Base-by-base conservation (phyloP, 2,329 filamentous ascomycete genomes). In the Pseudopithomyces chartarum region DNA sequence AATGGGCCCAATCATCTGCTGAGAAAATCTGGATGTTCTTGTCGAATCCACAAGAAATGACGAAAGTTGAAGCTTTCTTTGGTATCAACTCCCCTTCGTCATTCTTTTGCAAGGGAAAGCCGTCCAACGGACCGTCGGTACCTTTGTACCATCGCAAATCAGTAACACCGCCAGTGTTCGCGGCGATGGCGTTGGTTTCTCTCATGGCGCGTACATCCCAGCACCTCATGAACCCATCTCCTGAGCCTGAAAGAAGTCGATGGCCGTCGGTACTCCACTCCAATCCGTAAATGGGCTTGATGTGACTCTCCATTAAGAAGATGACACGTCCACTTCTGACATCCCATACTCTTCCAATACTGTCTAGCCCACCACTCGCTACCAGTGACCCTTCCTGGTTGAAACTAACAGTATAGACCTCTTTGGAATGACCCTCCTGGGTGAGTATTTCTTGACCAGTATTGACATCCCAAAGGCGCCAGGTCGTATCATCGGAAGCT, bases 131-230 rank as follows among this genome's bases (percentile, higher is more conserved):
- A 49, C 91, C 90, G 71, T 97, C 93, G 1, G 85, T 80, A 2
- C 95, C 94, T 75, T 95, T 96, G 80, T 90, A 98, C 92, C 95
- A 98, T 60, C 92, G 84, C 61, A 99, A 79, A 74, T 99, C 95
- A 1, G 92, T 95, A 7, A 99, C 93, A 33, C 95, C 90, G 62
- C 92, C 94, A 48, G 87, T 89, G 75, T 99, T 95, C 6, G 95
- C 94, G 47, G 94, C 95, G 45, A 99, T 90, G 17, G 90, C 91
- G 12, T 91, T 94, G 0, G 86, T 89, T 61, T 88, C 88, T 66
- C 90, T 86, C 47, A 98, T 93, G 68, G 95, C 94, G 44, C 95
- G 87, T 51, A 99, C 84, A 72, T 99, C 95, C 95, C 95, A 99
- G 78, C 94, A 97, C 76, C 97, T 98, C 69, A 97, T 88, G 85